Evolutionary conservation across 768 basidiomycete genomes (phyloP), one percentile per base, ranked within the genome.

Genomic region (Dioszegia crocea): DNA sequence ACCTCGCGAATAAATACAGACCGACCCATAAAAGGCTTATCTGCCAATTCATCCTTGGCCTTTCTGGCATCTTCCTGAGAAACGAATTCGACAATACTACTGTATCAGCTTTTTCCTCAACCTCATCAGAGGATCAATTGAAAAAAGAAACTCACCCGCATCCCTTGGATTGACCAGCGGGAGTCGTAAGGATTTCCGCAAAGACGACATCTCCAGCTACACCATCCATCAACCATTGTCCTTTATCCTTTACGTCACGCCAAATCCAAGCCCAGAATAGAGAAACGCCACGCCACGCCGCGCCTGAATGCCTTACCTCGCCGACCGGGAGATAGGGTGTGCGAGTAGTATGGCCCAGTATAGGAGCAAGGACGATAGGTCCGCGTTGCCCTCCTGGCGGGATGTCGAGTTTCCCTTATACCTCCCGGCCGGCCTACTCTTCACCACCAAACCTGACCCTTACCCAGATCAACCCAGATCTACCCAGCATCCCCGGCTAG

Each of bases 1-100:
- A 96, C 94, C 83, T 98, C 94, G 66, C 94, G 88, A 61, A 99
- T 92, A 76, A 96, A 98, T 17, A 97, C 88, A 0, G 91, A 90
- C 24, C 94, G 85, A 10, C 96, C 93, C 12, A 97, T 83, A n/a
- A 99, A 83, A 2, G 86, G 79, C 56, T 87, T 85, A 75, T 99
- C 94, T 3, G 89, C 89, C 30, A 98, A 81, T 74, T 94, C 92
- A 27, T 87, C 86, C 61, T 97, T 87, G 14, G 96, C 86, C 36
- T 88, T 83, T 75, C 92, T 88, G 3, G 90, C 82, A 59, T 97
- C 93, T 75, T 97, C 93, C 54, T 82, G 82, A n/a, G 85, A 88
- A 36, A 84, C 86, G 73, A 89, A 97, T 77, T 99, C 94, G 69
- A 99, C 94, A 67, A 99, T 96, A 56, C 94, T 98, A 26, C 16